Percentiles rank a stretch among this genome's conserved stretches.
These are phyloP conservation scores for Pyrus betulifolia DNA, from an alignment of 306 rosid genomes.

Conservation along the genomic window DNA sequence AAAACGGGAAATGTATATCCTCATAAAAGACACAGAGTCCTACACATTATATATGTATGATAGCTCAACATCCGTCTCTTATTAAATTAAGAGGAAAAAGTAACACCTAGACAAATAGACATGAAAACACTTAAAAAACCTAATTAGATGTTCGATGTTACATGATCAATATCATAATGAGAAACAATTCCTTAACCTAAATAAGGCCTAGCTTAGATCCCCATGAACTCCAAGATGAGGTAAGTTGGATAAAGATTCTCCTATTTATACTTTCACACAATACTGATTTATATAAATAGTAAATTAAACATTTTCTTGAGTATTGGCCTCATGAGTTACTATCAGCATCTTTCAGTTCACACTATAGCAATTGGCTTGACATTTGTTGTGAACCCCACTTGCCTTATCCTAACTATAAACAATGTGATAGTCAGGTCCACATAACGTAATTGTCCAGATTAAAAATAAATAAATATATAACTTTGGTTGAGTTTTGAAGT, in stretches of 20 bases:
- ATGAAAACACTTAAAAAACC: too few species aligned
- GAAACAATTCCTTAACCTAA: background rate
- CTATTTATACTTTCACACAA: background rate
- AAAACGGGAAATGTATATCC: too few species aligned
- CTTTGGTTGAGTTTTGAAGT: background rate
- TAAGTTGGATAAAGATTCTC: background rate
- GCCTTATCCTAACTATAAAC: background rate
- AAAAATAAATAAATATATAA: background rate
- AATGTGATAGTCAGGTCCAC: background rate
- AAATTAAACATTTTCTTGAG: background rate
- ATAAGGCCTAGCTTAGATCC: background rate
- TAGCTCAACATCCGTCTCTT: too few species aligned
- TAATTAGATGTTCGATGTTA: background rate
- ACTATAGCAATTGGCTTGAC: background rate
- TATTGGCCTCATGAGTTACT: background rate
- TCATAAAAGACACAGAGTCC: too few species aligned
- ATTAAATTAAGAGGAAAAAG: too few species aligned
- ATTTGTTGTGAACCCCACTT: background rate
- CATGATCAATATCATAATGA: background rate
- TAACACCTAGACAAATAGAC: too few species aligned
- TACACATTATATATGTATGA: too few species aligned
- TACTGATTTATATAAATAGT: background rate
- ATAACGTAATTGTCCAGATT: background rate
- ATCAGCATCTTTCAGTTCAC: slow-evolving; percentile 9
- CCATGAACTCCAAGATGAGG: background rate